Base-by-base conservation (phyloP, 139 green algal genomes). In the Parachlorella kessleri region DNA sequence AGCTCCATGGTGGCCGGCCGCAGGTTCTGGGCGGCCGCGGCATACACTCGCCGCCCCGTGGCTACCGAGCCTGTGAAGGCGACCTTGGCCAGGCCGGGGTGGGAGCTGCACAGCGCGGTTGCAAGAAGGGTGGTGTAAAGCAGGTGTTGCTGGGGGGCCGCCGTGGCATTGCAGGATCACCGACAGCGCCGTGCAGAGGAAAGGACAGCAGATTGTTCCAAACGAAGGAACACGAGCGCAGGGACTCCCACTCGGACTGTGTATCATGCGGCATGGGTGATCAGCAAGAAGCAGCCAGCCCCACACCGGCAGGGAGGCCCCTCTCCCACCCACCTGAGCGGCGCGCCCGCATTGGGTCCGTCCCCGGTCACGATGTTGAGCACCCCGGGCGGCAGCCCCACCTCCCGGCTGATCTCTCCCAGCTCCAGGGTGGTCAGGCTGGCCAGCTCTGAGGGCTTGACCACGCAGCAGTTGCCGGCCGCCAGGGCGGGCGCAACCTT, bases 401-500 rank as follows among this genome's bases (percentile, higher is more conserved):
- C 91, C 39, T 93, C 85, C 4, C 75, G 26, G 1, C 82, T 85
- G 28, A 98, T 93, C 55, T 69, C 88, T 0, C 78, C 94, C 64
- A 98, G 88, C 90, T 97, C 92, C 76, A 98, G 84, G 72, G 88
- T 94, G 33, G 94, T 98, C 35, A 98, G 53, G 30, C 74, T 90
- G 71, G 94, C 93, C 53, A 93, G 32, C 88, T 98, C 94, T 6
- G 79, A 91, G 30, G 94, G 93, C 87, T 98, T 98, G 24, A 97
- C 83, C 8, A 98, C 84, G 26, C 75, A 84, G 64, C 73, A 88
- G 86, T 91, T 94, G 81, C 94, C 94, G 4, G 94, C 94, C 4
- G 94, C 94, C 36, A 98, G 87, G 9, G 94, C 94, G n/a, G 94
- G 93, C 0, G 93, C 94, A 6, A 98, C 90, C 86, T 97, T 96